Percentiles rank a stretch among this genome's conserved stretches.
Evolutionary conservation across 2,329 filamentous ascomycete genomes (phyloP).

Genomic region (Aureobasidium namibiae): DNA sequence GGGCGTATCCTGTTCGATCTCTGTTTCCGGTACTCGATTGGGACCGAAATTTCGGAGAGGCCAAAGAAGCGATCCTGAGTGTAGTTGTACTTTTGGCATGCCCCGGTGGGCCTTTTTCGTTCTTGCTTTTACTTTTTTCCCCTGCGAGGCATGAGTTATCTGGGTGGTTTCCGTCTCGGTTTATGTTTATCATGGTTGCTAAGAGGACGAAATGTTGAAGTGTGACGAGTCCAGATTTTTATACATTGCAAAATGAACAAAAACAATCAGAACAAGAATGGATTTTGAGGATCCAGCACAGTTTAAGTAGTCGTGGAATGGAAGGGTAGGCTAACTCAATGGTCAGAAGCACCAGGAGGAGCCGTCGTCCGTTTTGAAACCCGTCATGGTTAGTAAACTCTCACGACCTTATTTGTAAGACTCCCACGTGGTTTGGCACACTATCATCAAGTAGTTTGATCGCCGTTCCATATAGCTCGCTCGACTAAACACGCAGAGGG

Average conservation of each 20-base stretch:
- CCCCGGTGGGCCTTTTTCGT: background rate
- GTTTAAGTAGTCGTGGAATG: background rate
- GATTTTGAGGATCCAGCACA: background rate
- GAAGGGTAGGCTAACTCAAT: background rate
- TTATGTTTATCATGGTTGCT: background rate
- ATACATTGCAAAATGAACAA: slow-evolving; percentile 8
- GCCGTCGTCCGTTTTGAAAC: slow-evolving; percentile 11
- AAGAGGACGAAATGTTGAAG: background rate
- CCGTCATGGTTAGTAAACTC: slow-evolving; percentile 3
- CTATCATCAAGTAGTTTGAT: background rate
- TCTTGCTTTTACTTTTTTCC: background rate
- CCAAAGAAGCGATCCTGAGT: background rate
- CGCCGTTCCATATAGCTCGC: background rate
- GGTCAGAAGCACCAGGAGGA: slow-evolving; percentile 5
- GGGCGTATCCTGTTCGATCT: background rate
- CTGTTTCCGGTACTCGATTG: background rate
- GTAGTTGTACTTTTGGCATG: slow-evolving; percentile 5
- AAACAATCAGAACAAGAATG: background rate
- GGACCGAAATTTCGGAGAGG: background rate
- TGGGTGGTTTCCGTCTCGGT: background rate
- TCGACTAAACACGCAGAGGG: background rate
- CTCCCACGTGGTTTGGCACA: background rate
- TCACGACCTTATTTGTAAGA: slow-evolving; percentile 3
- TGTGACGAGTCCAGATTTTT: slow-evolving; percentile 5
- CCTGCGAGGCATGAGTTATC: background rate